A percentile compares a stretch with the other conserved stretches of the same genome.
Evolutionary conservation across 345 rosid species (phyloP).

Genomic region (Kernera saxatilis): DNA sequence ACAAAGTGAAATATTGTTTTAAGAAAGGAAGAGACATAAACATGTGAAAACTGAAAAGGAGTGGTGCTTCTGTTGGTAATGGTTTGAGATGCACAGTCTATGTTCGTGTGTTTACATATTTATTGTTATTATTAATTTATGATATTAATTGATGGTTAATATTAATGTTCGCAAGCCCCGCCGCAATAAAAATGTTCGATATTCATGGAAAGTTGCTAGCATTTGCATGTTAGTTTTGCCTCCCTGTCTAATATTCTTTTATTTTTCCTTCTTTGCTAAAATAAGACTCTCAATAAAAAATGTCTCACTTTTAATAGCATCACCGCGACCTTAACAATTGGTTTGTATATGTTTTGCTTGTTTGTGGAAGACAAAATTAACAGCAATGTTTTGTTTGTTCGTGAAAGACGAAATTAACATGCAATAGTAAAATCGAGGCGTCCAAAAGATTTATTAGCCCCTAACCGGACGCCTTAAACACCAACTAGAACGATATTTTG

Average conservation of each 20-base stretch:
- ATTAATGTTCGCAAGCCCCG: constrained; percentile 7
- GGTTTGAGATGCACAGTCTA: constrained; percentile 8
- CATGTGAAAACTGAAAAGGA: constrained; percentile 17
- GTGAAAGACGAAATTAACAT: too few species aligned
- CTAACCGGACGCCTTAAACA: too few species aligned
- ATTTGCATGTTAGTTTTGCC: constrained; percentile 29
- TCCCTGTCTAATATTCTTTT: constrained; percentile 10
- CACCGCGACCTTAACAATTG: too few species aligned
- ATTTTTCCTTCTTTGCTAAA: neutral
- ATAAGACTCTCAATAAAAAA: neutral
- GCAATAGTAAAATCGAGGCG: too few species aligned
- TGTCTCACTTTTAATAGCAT: too few species aligned
- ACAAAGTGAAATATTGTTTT: neutral
- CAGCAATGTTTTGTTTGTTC: too few species aligned
- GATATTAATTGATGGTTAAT: constrained; percentile 19
- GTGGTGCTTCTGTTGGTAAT: constrained; percentile 5
- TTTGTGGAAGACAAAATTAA: too few species aligned
- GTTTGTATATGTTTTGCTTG: too few species aligned
- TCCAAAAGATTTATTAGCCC: too few species aligned
- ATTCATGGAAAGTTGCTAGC: constrained; percentile 7
- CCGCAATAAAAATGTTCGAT: constrained; percentile 11
- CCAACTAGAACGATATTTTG: too few species aligned
- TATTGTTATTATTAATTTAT: neutral
- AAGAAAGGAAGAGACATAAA: constrained; percentile 18
- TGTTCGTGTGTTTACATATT: neutral